Evolutionary conservation across 805 yeast species (phyloP), one percentile per base, ranked within the genome.

Genomic region (Yarrowia bubula): DNA sequence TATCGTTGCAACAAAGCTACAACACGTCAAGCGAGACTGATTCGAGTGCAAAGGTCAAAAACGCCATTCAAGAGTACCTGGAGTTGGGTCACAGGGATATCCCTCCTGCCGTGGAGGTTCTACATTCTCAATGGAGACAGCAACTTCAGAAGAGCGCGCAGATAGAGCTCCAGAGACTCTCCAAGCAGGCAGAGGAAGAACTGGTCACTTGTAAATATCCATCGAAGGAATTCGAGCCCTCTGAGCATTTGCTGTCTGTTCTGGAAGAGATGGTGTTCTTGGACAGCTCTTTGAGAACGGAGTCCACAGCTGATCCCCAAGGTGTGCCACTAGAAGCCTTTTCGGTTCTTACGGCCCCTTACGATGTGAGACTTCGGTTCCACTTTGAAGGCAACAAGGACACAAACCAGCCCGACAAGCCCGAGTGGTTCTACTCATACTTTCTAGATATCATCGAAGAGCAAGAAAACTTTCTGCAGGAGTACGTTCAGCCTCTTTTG

Each of bases 371-470:
- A 46, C 84, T 89, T 71, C 75, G 78, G 44, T 88, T 76, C 74
- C 90, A 89, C 71, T 88, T 88, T 70, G 81, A 82, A 57, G 77
- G 82, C 4, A 75, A 80, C 33, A 77, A 74, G 43, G 88, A 86
- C 38, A 88, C 92, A 0, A 87, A 86, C 70, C 81, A 84, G 50
- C 70, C 84, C 31, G 86, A 86, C 66, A 85, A 85, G 70, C 92
- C 93, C 1, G 92, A 88, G 71, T 88, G 90, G 87, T 82, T 86
- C 3, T 79, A 87, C 66, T 74, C 77, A 15, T 87, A 81, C 69
- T 71, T 83, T 32, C 55, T 70, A 33, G 68, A 69, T 38, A 64
- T 72, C 22, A 42, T 78, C 17, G 79, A 76, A 42, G 75, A 74
- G 28, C 74, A 74, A 37, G 51, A 62, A 31, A 66, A 55, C 35